Base-by-base conservation (phyloP, 352 stramenopile species). In the Pythium phragmitis region DNA sequence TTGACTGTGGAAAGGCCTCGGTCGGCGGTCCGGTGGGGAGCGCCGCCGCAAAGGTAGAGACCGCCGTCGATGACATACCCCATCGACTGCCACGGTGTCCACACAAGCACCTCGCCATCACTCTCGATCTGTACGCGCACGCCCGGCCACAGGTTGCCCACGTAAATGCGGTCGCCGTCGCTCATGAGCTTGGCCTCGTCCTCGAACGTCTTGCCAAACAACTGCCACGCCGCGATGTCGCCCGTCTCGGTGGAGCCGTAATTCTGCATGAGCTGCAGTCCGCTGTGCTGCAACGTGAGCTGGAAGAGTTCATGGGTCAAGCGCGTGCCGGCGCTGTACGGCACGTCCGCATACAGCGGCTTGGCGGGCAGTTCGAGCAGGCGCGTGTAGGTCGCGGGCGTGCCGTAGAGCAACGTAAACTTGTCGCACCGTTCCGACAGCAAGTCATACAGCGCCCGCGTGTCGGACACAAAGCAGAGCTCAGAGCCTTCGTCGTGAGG, bases 241-340 rank as follows among this genome's bases (percentile, higher is more conserved):
- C 84, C 87, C 47, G 80, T 92, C 63, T 96, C 87, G 23, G 84
- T 96, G 33, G 87, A 90, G 1, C 87, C 87, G 54, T 96, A 96
- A 69, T 94, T 96, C 53, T 96, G 87, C 73, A 93, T 86, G 51
- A 96, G 36, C 16, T 58, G 48, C 21, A 94, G 64, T n/a, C 84
- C 85, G 49, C 77, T 94, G 16, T 87, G 63, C 36, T 77, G 60
- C 6, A 65, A 59, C 37, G 90, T 85, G 42, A 67, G 75, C 34
- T 70, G 37, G 49, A 91, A 89, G 19, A 96, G 66, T 47, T 76
- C 55, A 7, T 70, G 48, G 6, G 79, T 73, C n/a, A 96, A 68
- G 11, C 74, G 73, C 23, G 75, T 86, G 0, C 87, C 87, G 36
- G 87, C 87, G 47, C 79, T 91, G 59, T 88, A 96, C 6, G 86